A percentile compares a stretch with the other conserved stretches of the same genome.
Evolutionary conservation across 164 flowering plant genomes (phyloP).

Genomic region (Annona cherimola): DNA sequence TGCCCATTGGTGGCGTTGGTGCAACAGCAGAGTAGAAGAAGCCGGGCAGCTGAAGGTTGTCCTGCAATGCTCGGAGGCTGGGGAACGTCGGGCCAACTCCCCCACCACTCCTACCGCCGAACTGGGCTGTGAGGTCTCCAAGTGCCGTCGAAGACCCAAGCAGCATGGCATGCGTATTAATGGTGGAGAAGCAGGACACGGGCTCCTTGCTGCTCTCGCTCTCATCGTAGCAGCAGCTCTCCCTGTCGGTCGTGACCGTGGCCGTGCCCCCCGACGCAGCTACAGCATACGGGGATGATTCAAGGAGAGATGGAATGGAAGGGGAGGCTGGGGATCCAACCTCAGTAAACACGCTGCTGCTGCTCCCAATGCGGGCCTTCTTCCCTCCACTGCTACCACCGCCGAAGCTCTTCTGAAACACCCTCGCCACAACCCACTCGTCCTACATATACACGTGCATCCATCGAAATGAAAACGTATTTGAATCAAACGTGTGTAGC

Average conservation of each 20-base stretch:
- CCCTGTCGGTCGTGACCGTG: conserved; percentile 8
- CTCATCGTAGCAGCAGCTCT: conserved; percentile 47
- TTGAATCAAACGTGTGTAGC: no score
- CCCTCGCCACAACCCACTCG: conserved; percentile 12
- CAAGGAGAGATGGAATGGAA: conserved; percentile 26
- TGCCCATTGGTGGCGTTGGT: conserved; percentile 3
- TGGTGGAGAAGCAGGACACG: conserved; percentile 99
- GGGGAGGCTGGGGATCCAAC: conserved; percentile 23
- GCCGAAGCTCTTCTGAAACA: conserved; percentile 8
- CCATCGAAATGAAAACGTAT: background rate
- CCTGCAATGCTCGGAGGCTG: conserved; percentile 60
- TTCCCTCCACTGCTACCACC: conserved; percentile 12
- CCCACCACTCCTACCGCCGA: conserved; percentile 11
- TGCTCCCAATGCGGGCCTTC: conserved; percentile 13
- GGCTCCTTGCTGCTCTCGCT: conserved; percentile 43
- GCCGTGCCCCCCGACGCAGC: no score
- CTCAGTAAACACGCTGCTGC: background rate
- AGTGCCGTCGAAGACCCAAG: conserved; percentile 3
- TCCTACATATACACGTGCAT: background rate
- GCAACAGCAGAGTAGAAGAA: conserved; percentile 34
- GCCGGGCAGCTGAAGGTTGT: conserved; percentile 62
- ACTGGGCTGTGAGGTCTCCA: conserved; percentile 4
- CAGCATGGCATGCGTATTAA: conserved; percentile 2
- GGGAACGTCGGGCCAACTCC: conserved; percentile 35
- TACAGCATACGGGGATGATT: conserved; percentile 20